Base-by-base conservation (phyloP, 163 green algal species). In the Scenedesmus sp. region DNA sequence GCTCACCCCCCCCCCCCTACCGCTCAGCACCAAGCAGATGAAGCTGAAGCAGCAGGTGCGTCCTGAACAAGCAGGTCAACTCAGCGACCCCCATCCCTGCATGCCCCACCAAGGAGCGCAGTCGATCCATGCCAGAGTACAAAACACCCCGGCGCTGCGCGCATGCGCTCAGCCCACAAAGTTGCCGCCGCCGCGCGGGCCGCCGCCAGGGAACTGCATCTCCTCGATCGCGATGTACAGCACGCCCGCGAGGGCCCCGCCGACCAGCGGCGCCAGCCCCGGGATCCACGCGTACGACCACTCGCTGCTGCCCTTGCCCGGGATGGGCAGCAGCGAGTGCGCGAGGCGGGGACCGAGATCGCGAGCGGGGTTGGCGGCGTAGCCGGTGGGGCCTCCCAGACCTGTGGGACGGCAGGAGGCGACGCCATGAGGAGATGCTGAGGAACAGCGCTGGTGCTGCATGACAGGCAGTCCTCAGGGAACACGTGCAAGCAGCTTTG, bases 321-420 rank as follows among this genome's bases (percentile, higher is more conserved):
- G 26, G 24, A 98, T 98, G 44, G 96, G 96, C 65, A 98, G 92
- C 37, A 98, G 44, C 9, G 51, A 94, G 81, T 98, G 96, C 7
- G 94, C 95, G 16, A 98, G 43, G 24, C 96, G 92, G 22, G 96
- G 96, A 12, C 88, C 91, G 10, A 98, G 93, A 87, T 98, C 96
- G 20, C 96, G 89, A 1, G 96, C 95, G 4, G 96, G 96, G 92
- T 98, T 98, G 49, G 96, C 94, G 30, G 96, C 96, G 46, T 95
- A 92, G 49, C 89, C 93, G 1, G 95, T 97, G 46, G 95, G 95
- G 5, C 95, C 95, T 1, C 95, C 95, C 70, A 96, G 82, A 4
- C 91, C 93, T 87, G 82, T 13, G 30, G 22, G 33, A n/a, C 51
- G 83, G 26, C 20, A 81, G 20, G 24, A 56, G 59, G 49, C 44